phyloP scores from a whole-genome alignment of 257 asterid genomes.

The Solanum lycopersicoides region DNA sequence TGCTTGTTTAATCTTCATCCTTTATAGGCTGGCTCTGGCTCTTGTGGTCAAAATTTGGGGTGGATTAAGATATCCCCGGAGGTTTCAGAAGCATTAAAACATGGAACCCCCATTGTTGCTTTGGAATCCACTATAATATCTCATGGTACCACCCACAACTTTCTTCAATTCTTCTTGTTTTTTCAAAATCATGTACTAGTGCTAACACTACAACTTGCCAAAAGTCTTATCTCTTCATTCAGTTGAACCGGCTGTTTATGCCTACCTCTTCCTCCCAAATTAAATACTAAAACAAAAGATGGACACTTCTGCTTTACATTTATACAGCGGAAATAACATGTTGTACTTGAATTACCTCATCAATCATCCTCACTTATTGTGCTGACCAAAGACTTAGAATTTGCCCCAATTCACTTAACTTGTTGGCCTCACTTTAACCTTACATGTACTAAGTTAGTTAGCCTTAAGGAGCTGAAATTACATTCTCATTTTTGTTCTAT shows the following conservation, averaged over 20 bases:
- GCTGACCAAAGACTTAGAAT: not conserved
- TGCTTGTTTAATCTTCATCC: not conserved
- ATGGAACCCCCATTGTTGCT: constrained; percentile 76
- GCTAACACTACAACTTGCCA: not conserved
- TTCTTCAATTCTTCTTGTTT: too few relatives aligned
- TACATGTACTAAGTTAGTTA: not conserved
- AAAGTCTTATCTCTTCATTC: not conserved
- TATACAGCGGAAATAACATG: not conserved
- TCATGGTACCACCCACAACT: constrained; percentile 43
- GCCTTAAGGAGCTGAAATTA: not conserved
- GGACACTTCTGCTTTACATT: not conserved
- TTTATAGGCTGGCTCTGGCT: not conserved
- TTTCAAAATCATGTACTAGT: not conserved
- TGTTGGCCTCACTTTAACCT: not conserved
- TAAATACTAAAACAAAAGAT: not conserved
- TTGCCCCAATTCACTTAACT: not conserved
- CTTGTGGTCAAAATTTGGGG: not conserved
- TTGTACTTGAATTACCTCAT: not conserved
- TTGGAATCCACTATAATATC: constrained; percentile 92
- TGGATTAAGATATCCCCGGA: constrained; percentile 45
- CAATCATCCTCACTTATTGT: not conserved
- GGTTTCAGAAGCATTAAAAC: constrained; percentile 82
- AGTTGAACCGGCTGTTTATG: not conserved
- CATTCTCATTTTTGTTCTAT: not conserved
- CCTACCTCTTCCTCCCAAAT: not conserved